Evolutionary conservation across 2,329 filamentous ascomycete genomes (phyloP), one percentile per base, ranked within the genome.

Genomic region (Neonectria magnoliae): DNA sequence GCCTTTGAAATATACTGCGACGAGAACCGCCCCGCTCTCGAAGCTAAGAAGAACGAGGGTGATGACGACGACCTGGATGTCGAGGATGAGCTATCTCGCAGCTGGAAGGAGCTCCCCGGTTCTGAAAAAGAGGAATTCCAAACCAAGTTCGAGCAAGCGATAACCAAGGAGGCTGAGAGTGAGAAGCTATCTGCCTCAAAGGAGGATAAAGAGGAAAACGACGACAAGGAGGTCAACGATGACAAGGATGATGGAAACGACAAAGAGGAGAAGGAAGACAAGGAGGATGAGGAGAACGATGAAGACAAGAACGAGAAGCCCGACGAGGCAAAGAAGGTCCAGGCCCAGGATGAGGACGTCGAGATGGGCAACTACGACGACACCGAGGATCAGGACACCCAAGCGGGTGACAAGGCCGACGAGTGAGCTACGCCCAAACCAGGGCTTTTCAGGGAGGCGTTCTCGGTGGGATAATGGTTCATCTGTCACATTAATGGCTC

Each of bases 1-100:
- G 85, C 84, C 3, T 88, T 87, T 70, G 85, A 87, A 65, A 76
- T 88, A 16, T 89, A 85, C 77, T 86, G 83, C 73, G 79, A 80
- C 58, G 85, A 87, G 66, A 80, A 75, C 65, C 82, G 85, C 51
- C 78, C 82, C 4, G 67, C 76, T 11, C 75, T 85, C 29, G 79
- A 82, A 53, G 78, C 79, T 9, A 81, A 86, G 74, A 74, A 79
- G 65, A 82, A 83, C 73, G 81, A 81, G 16, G 69, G 73, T 18
- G 72, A 74, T 14, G 66, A 56, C 13, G 75, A 63, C 20, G 69
- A 76, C 13, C 48, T 80, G 60, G 80, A 81, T 60, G 74, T 86
- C 13, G 85, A 88, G n/a, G 84, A 86, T 56, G 85, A 87, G 77
- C 80, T 89, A 9, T 78, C 81, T n/a, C 81, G 81, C 13, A 79